Percentiles rank a stretch among this genome's conserved stretches.
phyloP scores from a whole-genome alignment of 2,329 filamentous ascomycete species.

The Phyllosticta paracitricarpa region DNA sequence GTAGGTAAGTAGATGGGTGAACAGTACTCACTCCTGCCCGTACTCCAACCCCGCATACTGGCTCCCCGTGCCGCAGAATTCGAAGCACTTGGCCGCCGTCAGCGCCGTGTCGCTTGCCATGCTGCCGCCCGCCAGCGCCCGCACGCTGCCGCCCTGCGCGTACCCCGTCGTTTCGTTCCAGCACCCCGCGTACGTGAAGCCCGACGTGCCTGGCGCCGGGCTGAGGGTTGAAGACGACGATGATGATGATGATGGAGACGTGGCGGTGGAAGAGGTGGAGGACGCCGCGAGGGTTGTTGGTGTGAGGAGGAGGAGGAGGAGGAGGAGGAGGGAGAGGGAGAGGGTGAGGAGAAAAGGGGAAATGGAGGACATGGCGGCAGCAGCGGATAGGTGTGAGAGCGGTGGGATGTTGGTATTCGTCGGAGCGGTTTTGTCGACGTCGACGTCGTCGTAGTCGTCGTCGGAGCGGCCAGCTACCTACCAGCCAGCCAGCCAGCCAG shows the following conservation, averaged over 20 bases:
- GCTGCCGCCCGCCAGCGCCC: constrained; percentile 3
- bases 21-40: constrained; percentile 2
- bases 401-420: background rate
- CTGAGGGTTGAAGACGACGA: background rate
- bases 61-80: background rate
- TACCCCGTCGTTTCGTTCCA: constrained; percentile 8
- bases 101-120: constrained; percentile 1
- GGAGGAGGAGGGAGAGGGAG: background rate
- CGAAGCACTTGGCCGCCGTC: constrained; percentile 1
- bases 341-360: background rate
- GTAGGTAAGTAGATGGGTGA: too few species aligned
- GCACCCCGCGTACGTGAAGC: constrained; percentile 7
- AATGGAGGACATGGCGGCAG: background rate
- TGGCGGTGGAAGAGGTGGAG: background rate
- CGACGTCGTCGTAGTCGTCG: too few species aligned
- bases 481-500: too few species aligned
- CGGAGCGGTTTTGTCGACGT: too few species aligned
- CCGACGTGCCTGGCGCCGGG: background rate
- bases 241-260: background rate
- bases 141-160: background rate
- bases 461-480: too few species aligned
- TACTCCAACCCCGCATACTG: constrained; percentile 8
- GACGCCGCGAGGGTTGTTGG: background rate
- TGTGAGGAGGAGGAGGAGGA: background rate
- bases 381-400: background rate